Conservation (phyloP, 768 basidiomycete species). For the Saitozyma sp. region DNA sequence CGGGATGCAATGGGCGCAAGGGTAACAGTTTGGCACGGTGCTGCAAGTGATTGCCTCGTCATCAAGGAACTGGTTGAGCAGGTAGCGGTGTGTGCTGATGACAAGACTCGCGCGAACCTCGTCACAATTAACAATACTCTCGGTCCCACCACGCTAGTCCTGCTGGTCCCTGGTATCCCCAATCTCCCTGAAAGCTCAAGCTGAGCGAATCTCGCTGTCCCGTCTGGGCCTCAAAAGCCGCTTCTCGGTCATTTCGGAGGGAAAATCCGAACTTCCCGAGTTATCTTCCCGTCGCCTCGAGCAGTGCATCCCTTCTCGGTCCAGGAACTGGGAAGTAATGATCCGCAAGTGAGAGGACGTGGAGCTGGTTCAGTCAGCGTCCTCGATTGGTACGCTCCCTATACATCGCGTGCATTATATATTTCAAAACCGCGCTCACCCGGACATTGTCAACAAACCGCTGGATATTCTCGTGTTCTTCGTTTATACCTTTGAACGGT, state of each 20-base stretch:
- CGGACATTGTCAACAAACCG: constrained; percentile 29
- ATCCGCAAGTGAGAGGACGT: constrained; percentile 16
- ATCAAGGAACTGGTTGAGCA: too few relatives aligned
- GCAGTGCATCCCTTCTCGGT: constrained; percentile 24
- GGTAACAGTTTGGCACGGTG: too few relatives aligned
- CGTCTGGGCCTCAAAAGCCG: constrained; percentile 4
- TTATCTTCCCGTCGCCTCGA: constrained; percentile 28
- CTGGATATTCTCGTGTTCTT: constrained; percentile 19
- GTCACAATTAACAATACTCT: too few relatives aligned
- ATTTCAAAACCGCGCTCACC: constrained; percentile 11
- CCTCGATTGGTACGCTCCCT: not conserved
- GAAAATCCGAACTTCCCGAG: constrained; percentile 20
- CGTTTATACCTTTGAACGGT: constrained; percentile 22
- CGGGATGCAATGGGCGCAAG: too few relatives aligned
- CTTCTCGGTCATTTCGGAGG: constrained; percentile 23
- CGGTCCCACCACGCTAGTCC: too few relatives aligned
- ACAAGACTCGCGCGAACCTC: too few relatives aligned
- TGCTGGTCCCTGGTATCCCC: too few relatives aligned
- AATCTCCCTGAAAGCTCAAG: too few relatives aligned
- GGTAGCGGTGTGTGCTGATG: too few relatives aligned
- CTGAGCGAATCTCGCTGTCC: too few relatives aligned
- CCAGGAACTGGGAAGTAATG: constrained; percentile 18
- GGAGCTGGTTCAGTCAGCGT: not conserved
- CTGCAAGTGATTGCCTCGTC: too few relatives aligned
- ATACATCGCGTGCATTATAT: not conserved